Evolutionary conservation across 1,284 basidiomycete genomes (phyloP), one percentile per base, ranked within the genome.

Genomic region (Naganishia sp.): DNA sequence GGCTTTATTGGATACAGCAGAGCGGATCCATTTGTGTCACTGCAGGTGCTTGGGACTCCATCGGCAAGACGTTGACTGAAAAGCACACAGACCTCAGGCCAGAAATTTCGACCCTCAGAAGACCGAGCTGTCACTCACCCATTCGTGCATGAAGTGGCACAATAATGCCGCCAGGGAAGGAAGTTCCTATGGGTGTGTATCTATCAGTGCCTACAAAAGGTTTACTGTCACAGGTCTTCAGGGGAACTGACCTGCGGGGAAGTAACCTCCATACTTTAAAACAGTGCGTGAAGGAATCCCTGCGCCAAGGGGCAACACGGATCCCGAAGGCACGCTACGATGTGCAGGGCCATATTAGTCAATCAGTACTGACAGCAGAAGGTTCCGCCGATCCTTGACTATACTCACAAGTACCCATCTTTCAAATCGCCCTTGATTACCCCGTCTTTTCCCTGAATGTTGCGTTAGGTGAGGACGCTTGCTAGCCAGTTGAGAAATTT

Each of bases 111-210:
- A 36, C 46, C n/a, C 9, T 21, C 4, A 45, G 7, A 31, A 25
- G n/a, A n/a, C 15, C 46, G 52, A n/a, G 28, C 31, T 18, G 7
- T 28, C 25, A 6, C 66, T 67, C 42, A 64, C 66, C 66, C 66
- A 67, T 67, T 55, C 66, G 45, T 10, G 66, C 66, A 31, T 67
- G 66, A 3, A 67, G 49, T 18, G 66, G 66, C 16, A 67, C 66
- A 7, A 67, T 67, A 16, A 55, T 50, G 13, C 66, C 66, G 21
- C 61, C 61, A n/a, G 66, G 66, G 28, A 67, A 67, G 6, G 66
- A 61, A 6, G 66, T 67, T 6, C 63, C 63, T 56, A 28, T 10
- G 28, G 44, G 36, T 13, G 44, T 33, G 21, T 6, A 25, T 21
- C 18, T 11, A 49, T 42, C 33, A 61, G 16, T 21, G 21, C 56